Percentiles rank a stretch among this genome's conserved stretches.
These are phyloP conservation scores for Aspergillus unguis DNA, from an alignment of 2,329 filamentous ascomycete species.

Conservation along the genomic window DNA sequence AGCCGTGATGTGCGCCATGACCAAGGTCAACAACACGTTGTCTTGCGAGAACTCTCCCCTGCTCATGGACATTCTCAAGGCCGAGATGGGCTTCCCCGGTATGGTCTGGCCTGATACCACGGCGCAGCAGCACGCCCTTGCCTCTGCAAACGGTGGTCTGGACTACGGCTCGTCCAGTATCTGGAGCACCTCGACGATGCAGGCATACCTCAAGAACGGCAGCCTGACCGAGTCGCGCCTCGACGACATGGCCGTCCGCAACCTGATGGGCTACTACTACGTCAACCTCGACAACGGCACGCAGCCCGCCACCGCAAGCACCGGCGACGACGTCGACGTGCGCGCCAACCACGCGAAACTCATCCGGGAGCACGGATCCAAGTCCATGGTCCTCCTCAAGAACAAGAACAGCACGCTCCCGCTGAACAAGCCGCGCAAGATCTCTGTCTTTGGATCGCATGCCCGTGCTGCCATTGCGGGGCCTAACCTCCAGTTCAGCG, in stretches of 20 bases:
- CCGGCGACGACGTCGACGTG: constrained; percentile 15
- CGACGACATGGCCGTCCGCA: constrained; percentile 47
- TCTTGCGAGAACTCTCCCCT: constrained; percentile 13
- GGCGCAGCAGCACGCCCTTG: constrained; percentile 8
- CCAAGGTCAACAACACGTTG: constrained; percentile 10
- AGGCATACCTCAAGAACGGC: constrained; percentile 30
- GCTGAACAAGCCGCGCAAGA: background rate
- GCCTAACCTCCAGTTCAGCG: background rate
- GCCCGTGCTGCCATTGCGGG: background rate
- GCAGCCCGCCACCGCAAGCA: background rate
- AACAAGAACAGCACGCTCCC: background rate
- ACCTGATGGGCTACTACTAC: constrained; percentile 47
- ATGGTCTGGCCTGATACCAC: constrained; percentile 15
- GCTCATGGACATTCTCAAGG: constrained; percentile 12
- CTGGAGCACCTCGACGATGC: constrained; percentile 8
- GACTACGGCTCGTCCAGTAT: constrained; percentile 10
- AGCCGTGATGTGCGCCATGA: constrained; percentile 18
- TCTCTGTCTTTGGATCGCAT: background rate
- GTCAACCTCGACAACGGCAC: constrained; percentile 24
- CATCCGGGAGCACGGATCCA: constrained; percentile 44
- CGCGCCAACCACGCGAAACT: constrained; percentile 36
- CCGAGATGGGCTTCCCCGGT: constrained; percentile 15
- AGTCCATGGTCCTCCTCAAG: background rate
- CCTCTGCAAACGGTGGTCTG: constrained; percentile 2
- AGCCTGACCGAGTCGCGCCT: constrained; percentile 39